Evolutionary conservation across 2,329 filamentous ascomycete genomes (phyloP), one percentile per base, ranked within the genome.

Genomic region (Aphanocladium album): DNA sequence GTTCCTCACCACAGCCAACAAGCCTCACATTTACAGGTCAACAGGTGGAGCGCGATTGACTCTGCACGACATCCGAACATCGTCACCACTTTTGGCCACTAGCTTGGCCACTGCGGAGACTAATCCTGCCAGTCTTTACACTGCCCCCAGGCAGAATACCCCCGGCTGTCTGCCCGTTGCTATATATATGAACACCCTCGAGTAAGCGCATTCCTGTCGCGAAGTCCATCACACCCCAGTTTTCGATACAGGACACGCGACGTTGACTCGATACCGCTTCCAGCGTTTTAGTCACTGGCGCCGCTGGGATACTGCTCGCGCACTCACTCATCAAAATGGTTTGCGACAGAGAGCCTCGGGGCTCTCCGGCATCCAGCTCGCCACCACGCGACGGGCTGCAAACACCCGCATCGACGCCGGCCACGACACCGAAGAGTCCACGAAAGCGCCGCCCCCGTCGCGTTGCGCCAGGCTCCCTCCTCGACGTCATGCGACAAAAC

Each of bases 401-500:
- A 37, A 21, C 30, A n/a, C 6, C 14, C 17, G 14, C 21, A 41
- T 49, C n/a, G 9, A 53, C 27, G 12, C 27, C 39, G 9, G 14
- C 27, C 25, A 5, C 19, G 4, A 21, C n/a, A 25, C 21, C 49
- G 19, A 19, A 35, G 33, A n/a, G 11, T 2, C 12, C 19, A 1
- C 37, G n/a, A 7, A 46, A n/a, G 14, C 49, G 65, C 60, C 69
- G 62, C 52, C 67, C 65, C 43, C 68, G 70, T 62, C 68, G 69
- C 60, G 71, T 76, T 0, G 76, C 78, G 49, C 70, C 72, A 21
- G 77, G 78, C 21, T 85, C 83, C 0, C 72, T 86, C 23, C 80
- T 79, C 66, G 80, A 81, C 62, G 74, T 83, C 49, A 73, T 86
- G 62, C 77, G 79, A 62, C 73, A 80, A 23, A 67, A 85, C 66